Percentiles rank a stretch among this genome's conserved stretches.
Conservation (phyloP, 2,329 filamentous ascomycete genomes). For the Ophiocordyceps camponoti-rufipedis region DNA sequence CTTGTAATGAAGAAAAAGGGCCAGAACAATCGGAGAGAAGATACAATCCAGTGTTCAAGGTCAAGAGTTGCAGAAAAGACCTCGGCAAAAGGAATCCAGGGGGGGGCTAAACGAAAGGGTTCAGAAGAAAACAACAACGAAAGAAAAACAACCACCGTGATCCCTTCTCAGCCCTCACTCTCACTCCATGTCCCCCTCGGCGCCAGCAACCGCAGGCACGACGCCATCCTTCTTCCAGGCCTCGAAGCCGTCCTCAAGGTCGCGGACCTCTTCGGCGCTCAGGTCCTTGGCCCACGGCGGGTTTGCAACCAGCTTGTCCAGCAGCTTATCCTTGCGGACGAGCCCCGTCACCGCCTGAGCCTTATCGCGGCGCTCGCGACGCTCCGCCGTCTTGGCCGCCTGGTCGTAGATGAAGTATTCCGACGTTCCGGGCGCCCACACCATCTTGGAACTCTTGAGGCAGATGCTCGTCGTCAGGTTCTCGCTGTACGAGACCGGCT, state of each 20-base stretch:
- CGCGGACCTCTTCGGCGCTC: slow-evolving; percentile 58
- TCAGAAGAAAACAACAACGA: not conserved
- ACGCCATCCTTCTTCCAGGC: slow-evolving; percentile 33
- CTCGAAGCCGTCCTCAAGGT: slow-evolving; percentile 48
- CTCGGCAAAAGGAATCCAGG: too few relatives aligned
- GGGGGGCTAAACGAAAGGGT: not conserved
- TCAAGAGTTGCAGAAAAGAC: too few relatives aligned
- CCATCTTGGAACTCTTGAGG: slow-evolving; percentile 59
- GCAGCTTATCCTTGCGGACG: slow-evolving; percentile 50
- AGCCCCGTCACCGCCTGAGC: slow-evolving; percentile 34
- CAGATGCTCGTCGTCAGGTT: slow-evolving; percentile 56
- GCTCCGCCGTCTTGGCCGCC: slow-evolving; percentile 48
- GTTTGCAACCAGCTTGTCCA: slow-evolving; percentile 70
- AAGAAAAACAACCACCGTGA: not conserved
- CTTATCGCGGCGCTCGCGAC: slow-evolving; percentile 30
- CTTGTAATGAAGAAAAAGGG: too few relatives aligned
- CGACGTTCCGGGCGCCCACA: slow-evolving; percentile 52
- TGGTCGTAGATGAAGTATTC: slow-evolving; percentile 60
- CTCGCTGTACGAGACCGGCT: slow-evolving; percentile 44
- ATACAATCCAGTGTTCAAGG: too few relatives aligned
- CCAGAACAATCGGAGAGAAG: too few relatives aligned
- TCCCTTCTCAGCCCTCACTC: not conserved
- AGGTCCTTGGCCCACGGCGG: slow-evolving; percentile 64
- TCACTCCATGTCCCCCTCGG: slow-evolving; percentile 1
- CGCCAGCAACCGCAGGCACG: slow-evolving; percentile 9